A percentile compares a stretch with the other conserved stretches of the same genome.
phyloP scores from a whole-genome alignment of 208 protist species.

The Acanthamoeba divionensis region DNA sequence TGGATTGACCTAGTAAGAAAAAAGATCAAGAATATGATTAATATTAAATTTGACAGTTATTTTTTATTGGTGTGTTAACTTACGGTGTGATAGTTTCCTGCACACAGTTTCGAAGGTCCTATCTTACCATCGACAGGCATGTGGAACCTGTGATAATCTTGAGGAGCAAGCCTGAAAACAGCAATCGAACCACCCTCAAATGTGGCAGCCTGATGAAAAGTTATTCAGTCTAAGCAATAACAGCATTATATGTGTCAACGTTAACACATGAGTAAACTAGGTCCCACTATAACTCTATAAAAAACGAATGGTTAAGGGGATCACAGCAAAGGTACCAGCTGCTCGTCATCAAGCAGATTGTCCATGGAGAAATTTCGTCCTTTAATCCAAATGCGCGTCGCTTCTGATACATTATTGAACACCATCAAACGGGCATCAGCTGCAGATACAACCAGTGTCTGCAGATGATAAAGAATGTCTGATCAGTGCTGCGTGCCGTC shows the following conservation, averaged over 20 bases:
- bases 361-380: conserved; percentile 1
- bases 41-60: no score
- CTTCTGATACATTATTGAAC: conserved; percentile 12
- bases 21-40: background rate
- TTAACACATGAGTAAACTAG: background rate
- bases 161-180: conserved; percentile 71
- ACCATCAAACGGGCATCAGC: conserved; percentile 10
- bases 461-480: no score
- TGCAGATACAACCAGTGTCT: background rate
- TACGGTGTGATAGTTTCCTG: conserved; percentile 36
- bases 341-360: conserved; percentile 14
- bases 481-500: no score
- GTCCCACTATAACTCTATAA: background rate
- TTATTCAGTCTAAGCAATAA: no score
- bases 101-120: background rate
- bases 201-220: background rate
- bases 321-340: background rate
- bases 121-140: conserved; percentile 68
- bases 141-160: conserved; percentile 84
- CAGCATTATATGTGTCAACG: background rate
- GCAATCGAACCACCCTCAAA: conserved; percentile 16
- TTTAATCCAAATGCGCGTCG: conserved; percentile 43
- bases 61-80: background rate
- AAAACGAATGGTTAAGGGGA: no score
- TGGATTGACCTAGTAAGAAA: conserved; percentile 69